Evolutionary conservation across 2,329 filamentous ascomycete genomes (phyloP), one percentile per base, ranked within the genome.

Genomic region (Colletotrichum sp.): DNA sequence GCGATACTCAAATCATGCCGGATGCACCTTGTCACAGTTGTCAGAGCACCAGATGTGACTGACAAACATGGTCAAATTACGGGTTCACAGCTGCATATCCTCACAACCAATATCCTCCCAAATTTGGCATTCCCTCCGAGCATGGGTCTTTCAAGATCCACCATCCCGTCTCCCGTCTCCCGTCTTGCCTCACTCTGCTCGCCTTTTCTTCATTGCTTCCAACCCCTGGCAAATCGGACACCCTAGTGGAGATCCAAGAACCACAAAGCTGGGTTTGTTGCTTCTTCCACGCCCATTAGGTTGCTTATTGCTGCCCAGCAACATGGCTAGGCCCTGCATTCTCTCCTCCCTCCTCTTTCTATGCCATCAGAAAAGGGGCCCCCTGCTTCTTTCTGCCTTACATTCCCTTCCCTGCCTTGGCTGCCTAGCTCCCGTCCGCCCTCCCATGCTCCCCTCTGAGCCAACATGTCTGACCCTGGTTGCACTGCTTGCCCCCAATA

Each of bases 221-320:
- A 65, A 68, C 26, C 73, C 44, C 70, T 68, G 59, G 16, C 57
- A 34, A 36, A 32, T 59, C 70, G 26, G 59, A 18, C n/a, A 44
- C 55, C 39, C 64, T 59, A 59, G 70, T 59, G 70, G 73, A 39
- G 57, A 44, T 60, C 64, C 44, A 68, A 68, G 64, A 68, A 75
- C 70, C 73, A 75, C 64, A 59, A 73, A 73, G 73, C 44, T 73
- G 73, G 73, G 64, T 72, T 75, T 62, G 8, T 64, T 73, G 70
- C 73, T 75, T 75, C 73, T 73, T 68, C 34, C 57, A 73, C 24
- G 55, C 26, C 68, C 57, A 60, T 30, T 32, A 48, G 28, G 30
- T 75, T 75, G 73, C 73, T 75, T 75, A 68, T 75, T 68, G 28
- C 22, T 30, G 18, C 59, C 44, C 63, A 55, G 48, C 30, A 60